These are phyloP conservation scores for Strigomonas galati DNA, from an alignment of 208 protist species.

Conservation along the genomic window DNA sequence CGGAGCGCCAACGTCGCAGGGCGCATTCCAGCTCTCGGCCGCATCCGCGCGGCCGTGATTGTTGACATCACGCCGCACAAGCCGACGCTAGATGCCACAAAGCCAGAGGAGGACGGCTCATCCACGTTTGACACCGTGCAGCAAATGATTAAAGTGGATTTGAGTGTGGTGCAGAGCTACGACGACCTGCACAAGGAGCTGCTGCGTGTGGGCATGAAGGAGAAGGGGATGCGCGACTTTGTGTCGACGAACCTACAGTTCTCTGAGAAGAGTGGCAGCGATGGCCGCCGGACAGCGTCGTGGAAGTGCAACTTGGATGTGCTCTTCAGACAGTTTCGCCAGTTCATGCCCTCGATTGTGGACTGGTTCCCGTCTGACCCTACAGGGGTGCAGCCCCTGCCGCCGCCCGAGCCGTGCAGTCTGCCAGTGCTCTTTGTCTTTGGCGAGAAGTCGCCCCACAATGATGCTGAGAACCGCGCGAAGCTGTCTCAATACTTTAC, in stretches of 20 bases:
- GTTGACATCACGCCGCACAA: slow-evolving; percentile 73
- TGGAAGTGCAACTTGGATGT: slow-evolving; percentile 62
- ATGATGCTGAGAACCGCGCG: slow-evolving; percentile 32
- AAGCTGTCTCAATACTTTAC: slow-evolving; percentile 60
- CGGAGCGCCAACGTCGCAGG: slow-evolving; percentile 6
- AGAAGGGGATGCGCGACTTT: slow-evolving; percentile 73
- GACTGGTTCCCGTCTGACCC: slow-evolving; percentile 30
- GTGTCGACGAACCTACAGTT: slow-evolving; percentile 72
- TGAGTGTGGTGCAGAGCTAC: slow-evolving; percentile 52
- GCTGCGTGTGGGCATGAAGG: slow-evolving; percentile 45
- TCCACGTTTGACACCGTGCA: slow-evolving; percentile 34
- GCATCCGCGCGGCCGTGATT: slow-evolving; percentile 63
- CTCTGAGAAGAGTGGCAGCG: slow-evolving; percentile 13
- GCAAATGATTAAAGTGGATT: slow-evolving; percentile 50
- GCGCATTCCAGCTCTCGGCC: slow-evolving; percentile 24
- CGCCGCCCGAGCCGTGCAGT: slow-evolving; percentile 40
- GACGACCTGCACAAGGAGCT: slow-evolving; percentile 42
- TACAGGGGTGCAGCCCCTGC: neutral
- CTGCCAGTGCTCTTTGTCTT: slow-evolving; percentile 85
- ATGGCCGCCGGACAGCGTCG: slow-evolving; percentile 14
- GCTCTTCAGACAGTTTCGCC: slow-evolving; percentile 38
- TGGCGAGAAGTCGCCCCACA: slow-evolving; percentile 75
- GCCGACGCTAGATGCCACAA: slow-evolving; percentile 8
- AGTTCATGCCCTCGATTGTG: slow-evolving; percentile 48
- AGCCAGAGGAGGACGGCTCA: neutral